Conservation (phyloP, 306 rosid species). For the Cucumis cinereus region DNA sequence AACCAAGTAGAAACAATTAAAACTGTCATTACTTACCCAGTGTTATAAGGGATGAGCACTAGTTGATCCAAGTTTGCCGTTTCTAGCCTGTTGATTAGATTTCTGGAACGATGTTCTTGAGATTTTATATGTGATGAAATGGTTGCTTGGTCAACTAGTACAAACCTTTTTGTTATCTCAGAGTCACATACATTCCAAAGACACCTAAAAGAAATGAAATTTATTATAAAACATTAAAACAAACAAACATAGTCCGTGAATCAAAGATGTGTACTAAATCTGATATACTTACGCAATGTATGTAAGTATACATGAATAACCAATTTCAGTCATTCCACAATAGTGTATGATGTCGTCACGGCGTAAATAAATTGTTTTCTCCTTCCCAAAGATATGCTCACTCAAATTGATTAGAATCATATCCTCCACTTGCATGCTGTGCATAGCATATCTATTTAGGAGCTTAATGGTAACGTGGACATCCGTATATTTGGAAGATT, state of each 20-base stretch:
- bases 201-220: not conserved
- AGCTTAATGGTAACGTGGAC: not conserved
- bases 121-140: not conserved
- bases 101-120: not conserved
- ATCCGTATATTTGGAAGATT: not conserved
- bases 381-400: not conserved
- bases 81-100: too few species aligned
- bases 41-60: too few species aligned
- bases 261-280: not conserved
- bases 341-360: not conserved
- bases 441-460: not conserved
- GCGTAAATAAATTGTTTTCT: not conserved
- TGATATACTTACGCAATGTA: not conserved
- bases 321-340: not conserved
- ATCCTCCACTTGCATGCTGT: not conserved
- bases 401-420: not conserved
- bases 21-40: too few species aligned
- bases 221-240: not conserved
- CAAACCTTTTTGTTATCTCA: not conserved
- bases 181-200: not conserved
- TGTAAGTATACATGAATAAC: not conserved
- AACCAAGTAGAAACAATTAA: too few species aligned
- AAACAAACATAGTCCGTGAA: not conserved
- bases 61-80: too few species aligned
- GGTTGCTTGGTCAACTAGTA: not conserved